Conservation (phyloP, 2,329 filamentous ascomycete genomes). For the Fusarium humuli region DNA sequence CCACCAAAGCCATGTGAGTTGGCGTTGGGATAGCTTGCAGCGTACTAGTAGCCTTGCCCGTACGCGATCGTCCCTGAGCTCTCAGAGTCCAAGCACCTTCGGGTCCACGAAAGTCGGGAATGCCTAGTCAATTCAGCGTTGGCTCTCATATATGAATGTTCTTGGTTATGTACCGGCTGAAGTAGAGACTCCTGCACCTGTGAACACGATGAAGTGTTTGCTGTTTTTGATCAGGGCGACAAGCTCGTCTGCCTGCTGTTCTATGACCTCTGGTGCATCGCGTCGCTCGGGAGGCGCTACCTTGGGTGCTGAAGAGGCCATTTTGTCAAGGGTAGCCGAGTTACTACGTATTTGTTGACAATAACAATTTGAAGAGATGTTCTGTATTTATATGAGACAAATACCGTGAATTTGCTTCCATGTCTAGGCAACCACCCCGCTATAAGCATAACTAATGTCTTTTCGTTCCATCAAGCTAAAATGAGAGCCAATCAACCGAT, state of each 20-base stretch:
- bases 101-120: slow-evolving; percentile 61
- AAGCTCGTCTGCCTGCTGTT: slow-evolving; percentile 53
- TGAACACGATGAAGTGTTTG: slow-evolving; percentile 61
- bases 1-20: slow-evolving; percentile 61
- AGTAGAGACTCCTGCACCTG: slow-evolving; percentile 60
- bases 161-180: slow-evolving; percentile 52
- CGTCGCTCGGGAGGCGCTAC: slow-evolving; percentile 28
- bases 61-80: slow-evolving; percentile 55
- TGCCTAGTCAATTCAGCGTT: slow-evolving; percentile 47
- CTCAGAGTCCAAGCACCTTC: slow-evolving; percentile 59
- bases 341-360: no score
- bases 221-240: slow-evolving; percentile 54
- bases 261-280: slow-evolving; percentile 16
- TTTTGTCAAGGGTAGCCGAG: background rate
- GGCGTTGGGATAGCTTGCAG: slow-evolving; percentile 59
- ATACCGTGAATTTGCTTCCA: background rate
- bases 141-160: fast-evolving
- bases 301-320: slow-evolving; percentile 32
- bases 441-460: slow-evolving; percentile 7
- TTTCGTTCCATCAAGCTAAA: background rate
- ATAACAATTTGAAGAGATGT: no score
- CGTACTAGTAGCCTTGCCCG: slow-evolving; percentile 50
- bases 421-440: slow-evolving; percentile 24
- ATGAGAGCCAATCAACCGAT: background rate
- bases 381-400: no score